Base-by-base conservation (phyloP, 208 protist species). In the Trypanosoma grayi region DNA sequence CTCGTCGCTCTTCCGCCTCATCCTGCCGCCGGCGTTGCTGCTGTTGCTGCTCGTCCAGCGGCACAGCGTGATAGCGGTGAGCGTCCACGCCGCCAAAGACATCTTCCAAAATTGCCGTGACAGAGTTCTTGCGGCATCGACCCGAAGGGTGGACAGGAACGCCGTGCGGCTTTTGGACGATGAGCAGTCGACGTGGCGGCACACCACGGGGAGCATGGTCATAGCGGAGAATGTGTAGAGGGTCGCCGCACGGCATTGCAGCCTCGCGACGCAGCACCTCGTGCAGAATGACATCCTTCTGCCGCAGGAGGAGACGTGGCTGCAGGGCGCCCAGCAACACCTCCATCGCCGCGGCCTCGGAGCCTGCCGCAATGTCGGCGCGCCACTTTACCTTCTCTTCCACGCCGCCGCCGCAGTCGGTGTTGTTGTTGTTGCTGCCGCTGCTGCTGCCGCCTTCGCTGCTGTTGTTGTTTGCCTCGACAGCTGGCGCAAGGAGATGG, bases 241-340 rank as follows among this genome's bases (percentile, higher is more conserved):
- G 79, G 6, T 51, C 91, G 13, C 60, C 75, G 5, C 73, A 85
- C 8, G 80, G 73, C n/a, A 98, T 90, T 0, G 88, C 87, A 4
- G 88, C 91, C 67, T 98, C 97, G n/a, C 93, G 92, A 8, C 95
- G 90, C 62, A 95, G 93, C 13, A 98, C 80, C 1, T 62, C 53
- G 61, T 98, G 95, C 13, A 67, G 40, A 20, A 98, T 73, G 1
- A 67, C 61, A 62, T 98, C 91, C 14, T 81, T 65, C 34, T 97
- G 77, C 8, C 57, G 75, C 1, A 98, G 63, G 2, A 79, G 20
- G 11, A 94, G 80, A 18, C 71, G 78, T 31, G 45, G 58, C 13
- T 37, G 51, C 11, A 73, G n/a, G 27, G 31, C 11, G 31, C n/a
- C 25, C 16, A 64, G 44, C 18, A 61, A 25, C 4, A 24, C 18